These are phyloP conservation scores for Trifolium subterraneum DNA, from an alignment of 306 rosid genomes.

Conservation along the genomic window DNA sequence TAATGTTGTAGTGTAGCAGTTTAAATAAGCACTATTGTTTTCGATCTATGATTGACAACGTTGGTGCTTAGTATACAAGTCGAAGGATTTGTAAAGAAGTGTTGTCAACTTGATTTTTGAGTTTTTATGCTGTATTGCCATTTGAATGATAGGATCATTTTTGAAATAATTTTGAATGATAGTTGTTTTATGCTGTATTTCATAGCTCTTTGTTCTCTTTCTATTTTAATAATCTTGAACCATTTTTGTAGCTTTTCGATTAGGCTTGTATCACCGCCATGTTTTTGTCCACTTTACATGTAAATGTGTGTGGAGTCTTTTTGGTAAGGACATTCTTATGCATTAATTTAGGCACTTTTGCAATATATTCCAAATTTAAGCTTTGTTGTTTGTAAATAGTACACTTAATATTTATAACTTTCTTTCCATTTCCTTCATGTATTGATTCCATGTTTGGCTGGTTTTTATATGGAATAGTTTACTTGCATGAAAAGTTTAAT, in stretches of 20 bases:
- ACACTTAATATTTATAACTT: conserved; percentile 6
- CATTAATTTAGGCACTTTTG: not conserved
- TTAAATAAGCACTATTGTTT: too few relatives aligned
- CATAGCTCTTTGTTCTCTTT: not conserved
- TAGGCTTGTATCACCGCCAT: conserved; percentile 21
- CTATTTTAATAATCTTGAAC: conserved; percentile 6
- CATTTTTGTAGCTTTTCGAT: conserved; percentile 1
- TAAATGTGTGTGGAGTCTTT: not conserved
- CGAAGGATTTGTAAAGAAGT: conserved; percentile 6
- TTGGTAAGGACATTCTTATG: not conserved
- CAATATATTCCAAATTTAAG: conserved; percentile 4
- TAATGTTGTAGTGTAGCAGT: too few relatives aligned
- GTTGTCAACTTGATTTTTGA: conserved; percentile 21
- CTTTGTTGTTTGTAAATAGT: not conserved
- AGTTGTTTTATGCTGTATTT: too few relatives aligned
- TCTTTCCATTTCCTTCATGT: conserved; percentile 8
- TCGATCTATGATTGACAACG: too few relatives aligned
- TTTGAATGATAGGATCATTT: conserved; percentile 14
- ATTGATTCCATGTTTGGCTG: conserved; percentile 23
- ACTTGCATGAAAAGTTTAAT: conserved; percentile 16
- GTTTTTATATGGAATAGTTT: conserved; percentile 20
- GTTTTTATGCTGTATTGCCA: conserved; percentile 16
- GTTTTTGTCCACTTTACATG: not conserved
- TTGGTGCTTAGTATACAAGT: not conserved
- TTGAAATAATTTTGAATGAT: not conserved